phyloP scores from a whole-genome alignment of 2,329 filamentous ascomycete species.

The Nemania sp. region DNA sequence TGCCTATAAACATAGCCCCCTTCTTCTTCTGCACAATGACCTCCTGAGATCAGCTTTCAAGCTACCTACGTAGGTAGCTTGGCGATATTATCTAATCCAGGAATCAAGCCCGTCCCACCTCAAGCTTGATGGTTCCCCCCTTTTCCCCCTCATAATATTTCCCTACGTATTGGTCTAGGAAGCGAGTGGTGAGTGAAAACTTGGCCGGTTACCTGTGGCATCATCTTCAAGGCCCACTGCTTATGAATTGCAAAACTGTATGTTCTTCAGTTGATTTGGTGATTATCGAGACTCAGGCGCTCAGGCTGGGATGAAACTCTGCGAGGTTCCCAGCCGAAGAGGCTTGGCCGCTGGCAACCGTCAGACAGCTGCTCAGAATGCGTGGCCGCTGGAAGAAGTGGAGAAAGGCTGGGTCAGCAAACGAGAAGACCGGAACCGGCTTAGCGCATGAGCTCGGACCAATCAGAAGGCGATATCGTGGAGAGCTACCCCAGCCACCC shows the following conservation, averaged over 20 bases:
- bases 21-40: too few relatives aligned
- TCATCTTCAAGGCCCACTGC: not conserved
- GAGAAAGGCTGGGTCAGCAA: too few relatives aligned
- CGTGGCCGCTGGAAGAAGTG: too few relatives aligned
- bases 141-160: not conserved
- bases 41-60: too few relatives aligned
- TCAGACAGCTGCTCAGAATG: not conserved
- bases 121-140: not conserved
- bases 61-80: too few relatives aligned
- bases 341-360: not conserved
- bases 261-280: too few relatives aligned
- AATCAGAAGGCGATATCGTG: slow-evolving; percentile 1
- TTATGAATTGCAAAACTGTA: too few relatives aligned
- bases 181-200: not conserved
- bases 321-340: too few relatives aligned
- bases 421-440: too few relatives aligned
- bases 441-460: not conserved
- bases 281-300: too few relatives aligned
- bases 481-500: slow-evolving; percentile 14
- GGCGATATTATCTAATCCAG: not conserved
- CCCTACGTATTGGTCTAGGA: not conserved
- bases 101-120: not conserved
- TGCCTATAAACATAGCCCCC: too few relatives aligned
- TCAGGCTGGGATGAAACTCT: not conserved
- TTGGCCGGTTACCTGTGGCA: not conserved